phyloP scores from a whole-genome alignment of 345 rosid species.

The Eucalyptus caleyi region DNA sequence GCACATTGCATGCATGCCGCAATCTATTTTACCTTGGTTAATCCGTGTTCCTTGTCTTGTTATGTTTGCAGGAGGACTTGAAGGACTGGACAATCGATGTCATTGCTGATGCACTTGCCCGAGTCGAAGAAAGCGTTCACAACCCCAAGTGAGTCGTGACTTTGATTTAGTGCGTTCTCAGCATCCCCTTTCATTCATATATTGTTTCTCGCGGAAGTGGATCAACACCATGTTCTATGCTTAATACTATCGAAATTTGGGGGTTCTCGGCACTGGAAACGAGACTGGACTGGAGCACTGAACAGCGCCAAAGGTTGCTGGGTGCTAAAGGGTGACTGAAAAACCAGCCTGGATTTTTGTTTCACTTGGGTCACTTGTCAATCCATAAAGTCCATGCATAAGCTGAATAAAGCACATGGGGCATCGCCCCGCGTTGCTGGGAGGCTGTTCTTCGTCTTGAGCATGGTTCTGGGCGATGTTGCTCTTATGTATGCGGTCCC shows the following conservation, averaged over 20 bases:
- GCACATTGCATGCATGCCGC: background rate
- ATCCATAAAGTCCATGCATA: background rate
- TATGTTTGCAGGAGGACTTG: slow-evolving; percentile 49
- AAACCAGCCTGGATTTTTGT: background rate
- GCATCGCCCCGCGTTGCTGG: background rate
- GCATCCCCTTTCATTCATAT: background rate
- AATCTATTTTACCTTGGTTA: background rate
- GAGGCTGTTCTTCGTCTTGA: background rate
- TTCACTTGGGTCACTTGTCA: background rate
- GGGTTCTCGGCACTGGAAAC: background rate
- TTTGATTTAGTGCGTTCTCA: background rate
- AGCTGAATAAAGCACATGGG: background rate
- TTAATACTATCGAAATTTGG: background rate
- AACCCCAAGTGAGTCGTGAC: slow-evolving; percentile 8
- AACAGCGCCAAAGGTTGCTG: background rate
- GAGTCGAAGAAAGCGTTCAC: slow-evolving; percentile 57
- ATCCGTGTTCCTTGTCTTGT: background rate
- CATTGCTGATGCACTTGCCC: slow-evolving; percentile 58
- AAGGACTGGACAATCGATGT: slow-evolving; percentile 93
- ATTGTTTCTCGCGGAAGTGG: background rate
- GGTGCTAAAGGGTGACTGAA: background rate
- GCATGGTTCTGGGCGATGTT: background rate
- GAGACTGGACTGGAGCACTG: background rate
- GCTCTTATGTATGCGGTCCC: background rate
- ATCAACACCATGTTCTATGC: background rate